Evolutionary conservation across 2,329 filamentous ascomycete species (phyloP).

Genomic region (Beauveria brongniartii): DNA sequence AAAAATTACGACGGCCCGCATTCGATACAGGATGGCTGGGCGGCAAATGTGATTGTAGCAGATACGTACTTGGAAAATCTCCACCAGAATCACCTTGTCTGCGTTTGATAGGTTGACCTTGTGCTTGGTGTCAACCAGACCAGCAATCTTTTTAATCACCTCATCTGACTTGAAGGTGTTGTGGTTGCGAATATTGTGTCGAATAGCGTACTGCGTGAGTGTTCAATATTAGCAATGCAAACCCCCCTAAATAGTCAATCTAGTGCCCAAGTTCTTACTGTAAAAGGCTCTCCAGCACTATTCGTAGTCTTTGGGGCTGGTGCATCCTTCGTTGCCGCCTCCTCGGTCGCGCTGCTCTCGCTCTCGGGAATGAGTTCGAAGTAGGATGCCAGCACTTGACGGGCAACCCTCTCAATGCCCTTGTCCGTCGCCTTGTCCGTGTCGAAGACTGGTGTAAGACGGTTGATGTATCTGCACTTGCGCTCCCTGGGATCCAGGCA

Average conservation of each 20-base stretch:
- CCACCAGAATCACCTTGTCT: conserved; percentile 70
- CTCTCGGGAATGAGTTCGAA: conserved; percentile 40
- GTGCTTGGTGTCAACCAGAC: conserved; percentile 56
- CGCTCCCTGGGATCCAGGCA: conserved; percentile 34
- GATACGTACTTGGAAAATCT: conserved; percentile 63
- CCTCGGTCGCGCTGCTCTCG: conserved; percentile 13
- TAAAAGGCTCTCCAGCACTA: conserved; percentile 21
- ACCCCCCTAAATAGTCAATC: not conserved
- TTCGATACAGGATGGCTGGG: not conserved
- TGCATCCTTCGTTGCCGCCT: conserved; percentile 1
- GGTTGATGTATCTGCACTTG: conserved; percentile 51
- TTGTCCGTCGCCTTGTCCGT: conserved; percentile 59
- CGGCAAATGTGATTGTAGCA: not conserved
- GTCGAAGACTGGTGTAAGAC: conserved; percentile 42
- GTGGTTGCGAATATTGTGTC: conserved; percentile 69
- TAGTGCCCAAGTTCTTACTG: conserved; percentile 32
- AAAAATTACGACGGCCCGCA: not conserved
- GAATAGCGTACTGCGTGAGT: conserved; percentile 64
- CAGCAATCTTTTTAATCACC: conserved; percentile 65
- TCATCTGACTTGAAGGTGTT: conserved; percentile 57
- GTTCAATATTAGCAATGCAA: not conserved
- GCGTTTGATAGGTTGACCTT: conserved; percentile 71
- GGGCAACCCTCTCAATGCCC: conserved; percentile 58
- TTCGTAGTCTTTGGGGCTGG: conserved; percentile 6
- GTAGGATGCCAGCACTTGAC: conserved; percentile 51